These are phyloP conservation scores for Ustilago trichophora DNA, from an alignment of 1,284 basidiomycete genomes.

Conservation along the genomic window DNA sequence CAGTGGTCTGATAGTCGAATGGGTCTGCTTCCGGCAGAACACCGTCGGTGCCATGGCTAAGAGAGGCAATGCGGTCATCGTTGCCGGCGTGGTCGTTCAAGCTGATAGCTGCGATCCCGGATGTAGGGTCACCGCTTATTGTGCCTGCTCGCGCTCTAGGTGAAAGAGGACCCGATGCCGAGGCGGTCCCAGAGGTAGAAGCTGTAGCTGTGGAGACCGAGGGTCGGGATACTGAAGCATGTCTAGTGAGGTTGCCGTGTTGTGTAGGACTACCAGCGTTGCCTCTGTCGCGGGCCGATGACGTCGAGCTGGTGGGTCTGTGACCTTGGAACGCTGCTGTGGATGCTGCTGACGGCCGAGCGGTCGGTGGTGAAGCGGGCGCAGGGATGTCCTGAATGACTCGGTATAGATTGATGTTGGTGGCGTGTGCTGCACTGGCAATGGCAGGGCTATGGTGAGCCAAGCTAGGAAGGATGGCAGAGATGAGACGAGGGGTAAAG, in stretches of 20 bases:
- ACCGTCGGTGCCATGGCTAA: background rate
- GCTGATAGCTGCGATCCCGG: conserved; percentile 15
- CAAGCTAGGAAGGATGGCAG: conserved; percentile 90
- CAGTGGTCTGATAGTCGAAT: conserved; percentile 91
- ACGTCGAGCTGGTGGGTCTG: conserved; percentile 10
- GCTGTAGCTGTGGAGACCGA: conserved; percentile 4
- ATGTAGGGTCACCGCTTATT: conserved; percentile 8
- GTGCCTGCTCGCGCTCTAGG: conserved; percentile 24
- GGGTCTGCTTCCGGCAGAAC: conserved; percentile 71
- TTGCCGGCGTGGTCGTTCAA: conserved; percentile 10
- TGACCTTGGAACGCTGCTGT: conserved; percentile 65
- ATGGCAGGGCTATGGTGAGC: conserved; percentile 91
- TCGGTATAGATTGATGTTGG: conserved; percentile 83
- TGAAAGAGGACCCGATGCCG: conserved; percentile 12
- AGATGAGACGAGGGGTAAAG: conserved; percentile 90
- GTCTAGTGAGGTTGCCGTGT: conserved; percentile 7
- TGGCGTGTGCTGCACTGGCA: conserved; percentile 82
- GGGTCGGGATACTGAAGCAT: conserved; percentile 17
- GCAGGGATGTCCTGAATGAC: conserved; percentile 86
- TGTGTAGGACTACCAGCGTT: conserved; percentile 27
- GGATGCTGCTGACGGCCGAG: conserved; percentile 61
- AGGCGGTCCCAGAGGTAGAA: background rate
- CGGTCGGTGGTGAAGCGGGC: conserved; percentile 71
- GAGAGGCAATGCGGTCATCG: conserved; percentile 15
- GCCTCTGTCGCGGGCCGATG: conserved; percentile 21